These are phyloP conservation scores for Oryza meyeriana DNA, from an alignment of 176 grass and related monocot genomes.

Conservation along the genomic window DNA sequence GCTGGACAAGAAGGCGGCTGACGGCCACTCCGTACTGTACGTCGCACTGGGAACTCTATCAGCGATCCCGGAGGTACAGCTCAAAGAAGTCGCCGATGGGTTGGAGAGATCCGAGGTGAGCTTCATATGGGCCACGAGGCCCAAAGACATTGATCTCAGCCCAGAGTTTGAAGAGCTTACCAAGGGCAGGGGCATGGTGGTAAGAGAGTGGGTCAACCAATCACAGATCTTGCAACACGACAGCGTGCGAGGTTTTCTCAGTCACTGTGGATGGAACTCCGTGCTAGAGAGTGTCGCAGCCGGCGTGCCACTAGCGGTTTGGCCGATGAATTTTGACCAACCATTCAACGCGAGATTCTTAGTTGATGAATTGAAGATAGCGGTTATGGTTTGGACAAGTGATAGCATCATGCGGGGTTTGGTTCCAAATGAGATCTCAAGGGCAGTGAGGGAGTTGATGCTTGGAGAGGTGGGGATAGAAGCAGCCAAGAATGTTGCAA, in stretches of 20 bases:
- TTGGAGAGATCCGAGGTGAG: constrained; percentile 37
- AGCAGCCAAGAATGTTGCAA: not conserved
- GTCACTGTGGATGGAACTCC: constrained; percentile 76
- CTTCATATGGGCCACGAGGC: constrained; percentile 54
- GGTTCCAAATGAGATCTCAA: constrained; percentile 30
- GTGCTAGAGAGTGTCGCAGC: constrained; percentile 44
- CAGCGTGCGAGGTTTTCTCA: constrained; percentile 44
- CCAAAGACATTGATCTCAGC: constrained; percentile 6
- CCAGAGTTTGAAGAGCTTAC: constrained; percentile 37
- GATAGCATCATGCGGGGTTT: constrained; percentile 34
- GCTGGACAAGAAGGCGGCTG: constrained; percentile 36
- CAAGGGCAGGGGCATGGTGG: constrained; percentile 24
- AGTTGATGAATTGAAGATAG: constrained; percentile 54
- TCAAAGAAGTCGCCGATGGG: constrained; percentile 41
- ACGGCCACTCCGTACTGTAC: constrained; percentile 41
- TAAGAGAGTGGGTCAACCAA: constrained; percentile 68
- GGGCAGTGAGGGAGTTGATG: constrained; percentile 27
- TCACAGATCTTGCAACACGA: constrained; percentile 33
- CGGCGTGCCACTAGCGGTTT: constrained; percentile 43
- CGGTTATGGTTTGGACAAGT: constrained; percentile 30
- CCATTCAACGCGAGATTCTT: constrained; percentile 41
- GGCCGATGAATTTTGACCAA: constrained; percentile 68
- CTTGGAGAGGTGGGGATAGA: constrained; percentile 16
- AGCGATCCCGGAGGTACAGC: constrained; percentile 21
- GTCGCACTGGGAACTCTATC: constrained; percentile 52